Evolutionary conservation across 495 filamentous ascomycete species (phyloP), one percentile per base, ranked within the genome.

Genomic region (Penicillium lividum): DNA sequence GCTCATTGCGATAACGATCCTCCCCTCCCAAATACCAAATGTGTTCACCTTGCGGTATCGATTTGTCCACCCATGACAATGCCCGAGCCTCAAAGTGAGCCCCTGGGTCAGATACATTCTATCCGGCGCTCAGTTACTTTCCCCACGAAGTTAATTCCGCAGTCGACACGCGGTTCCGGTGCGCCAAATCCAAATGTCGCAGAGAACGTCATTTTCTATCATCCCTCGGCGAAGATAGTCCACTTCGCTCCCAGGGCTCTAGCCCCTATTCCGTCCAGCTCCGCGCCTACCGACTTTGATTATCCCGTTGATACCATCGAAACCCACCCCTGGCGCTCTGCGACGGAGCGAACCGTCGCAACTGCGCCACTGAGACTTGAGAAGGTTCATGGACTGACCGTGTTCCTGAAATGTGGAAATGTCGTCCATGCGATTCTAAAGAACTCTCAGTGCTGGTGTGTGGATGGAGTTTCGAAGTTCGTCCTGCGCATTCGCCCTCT

Each of bases 391-490:
- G 88, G 89, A 9, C 85, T 90, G 44, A 88, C 93, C 0, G 88
- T 89, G 16, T 96, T 96, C 68, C 81, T 97, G 9, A 91, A 87
- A 72, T 95, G 90, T 62, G 89, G 90, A 54, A 78, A 81, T 60
- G 84, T 90, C 29, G 82, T 96, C 9, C 89, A 90, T 61, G 86
- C 92, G 46, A 93, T 97, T 45, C 68, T 97, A 38, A 89, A 90
- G 9, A 94, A 89, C 70, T 93, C 89, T 18, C 90, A 94, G 68
- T 94, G 86, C 59, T 97, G 92, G 92, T 94, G 89, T 72, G 90
- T 97, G 22, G 90, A 96, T 68, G 88, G 89, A 45, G 84, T 86
- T 40, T 87, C 86, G 36, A 92, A 86, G 58, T 96, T 94, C 64
- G 88, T 94, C 6, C 65, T 96, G 58, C 87, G 90, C 54, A 89